phyloP scores from a whole-genome alignment of 768 basidiomycete genomes.

The Xerocomus spinulosus region DNA sequence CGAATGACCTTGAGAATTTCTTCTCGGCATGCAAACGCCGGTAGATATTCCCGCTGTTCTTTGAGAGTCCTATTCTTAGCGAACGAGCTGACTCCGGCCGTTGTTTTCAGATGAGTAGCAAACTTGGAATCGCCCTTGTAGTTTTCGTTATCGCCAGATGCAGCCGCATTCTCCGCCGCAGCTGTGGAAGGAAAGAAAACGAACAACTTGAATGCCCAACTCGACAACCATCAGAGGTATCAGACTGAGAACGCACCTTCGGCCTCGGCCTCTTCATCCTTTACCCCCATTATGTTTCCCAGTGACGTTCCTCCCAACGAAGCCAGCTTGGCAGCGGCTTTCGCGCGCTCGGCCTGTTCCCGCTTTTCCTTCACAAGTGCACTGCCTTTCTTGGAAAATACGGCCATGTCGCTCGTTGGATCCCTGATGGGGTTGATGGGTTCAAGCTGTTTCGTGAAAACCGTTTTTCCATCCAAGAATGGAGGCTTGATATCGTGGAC shows the following conservation, averaged over 20 bases:
- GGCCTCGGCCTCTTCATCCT: conserved; percentile 89
- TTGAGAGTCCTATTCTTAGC: conserved; percentile 79
- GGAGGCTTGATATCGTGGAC: conserved; percentile 97
- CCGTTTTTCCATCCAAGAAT: conserved; percentile 93
- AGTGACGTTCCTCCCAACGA: conserved; percentile 86
- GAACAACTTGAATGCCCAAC: conserved; percentile 75
- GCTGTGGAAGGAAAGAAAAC: conserved; percentile 41
- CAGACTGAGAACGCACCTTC: conserved; percentile 59
- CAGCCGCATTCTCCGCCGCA: conserved; percentile 44
- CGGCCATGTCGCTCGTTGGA: conserved; percentile 87
- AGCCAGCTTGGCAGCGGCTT: conserved; percentile 94
- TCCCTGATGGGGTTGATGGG: conserved; percentile 97
- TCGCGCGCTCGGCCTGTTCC: conserved; percentile 93
- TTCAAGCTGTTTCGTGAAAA: conserved; percentile 94
- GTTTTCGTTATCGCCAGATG: conserved; percentile 53
- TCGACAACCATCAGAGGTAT: conserved; percentile 34
- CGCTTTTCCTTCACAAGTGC: conserved; percentile 91
- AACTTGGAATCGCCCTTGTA: conserved; percentile 97
- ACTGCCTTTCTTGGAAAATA: conserved; percentile 97
- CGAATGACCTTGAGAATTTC: conserved; percentile 83
- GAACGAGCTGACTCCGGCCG: conserved; percentile 75
- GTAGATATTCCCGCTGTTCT: conserved; percentile 94
- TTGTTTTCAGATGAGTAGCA: conserved; percentile 84
- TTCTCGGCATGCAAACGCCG: conserved; percentile 96
- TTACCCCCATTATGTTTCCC: conserved; percentile 98